Evolutionary conservation across 257 asterid species (phyloP).

Genomic region (Solanum medicagineum): DNA sequence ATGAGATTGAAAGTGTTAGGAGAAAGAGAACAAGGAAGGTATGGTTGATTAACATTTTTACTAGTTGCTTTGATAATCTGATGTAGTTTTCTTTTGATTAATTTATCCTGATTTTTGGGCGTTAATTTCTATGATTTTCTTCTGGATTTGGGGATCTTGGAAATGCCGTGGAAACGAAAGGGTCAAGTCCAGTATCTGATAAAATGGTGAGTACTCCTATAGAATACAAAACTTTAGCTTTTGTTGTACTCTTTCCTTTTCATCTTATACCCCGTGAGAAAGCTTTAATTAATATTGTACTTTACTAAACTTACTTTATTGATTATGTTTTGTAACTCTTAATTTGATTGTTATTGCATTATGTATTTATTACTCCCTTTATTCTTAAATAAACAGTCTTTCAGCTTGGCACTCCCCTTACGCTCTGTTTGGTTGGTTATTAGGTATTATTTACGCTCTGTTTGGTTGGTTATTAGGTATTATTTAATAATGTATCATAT

Average conservation of each 20-base stretch:
- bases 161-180: conserved; percentile 38
- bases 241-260: neutral
- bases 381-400: no score
- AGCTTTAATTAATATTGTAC: neutral
- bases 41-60: neutral
- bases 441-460: no score
- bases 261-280: neutral
- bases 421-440: no score
- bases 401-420: no score
- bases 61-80: neutral
- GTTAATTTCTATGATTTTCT: conserved; percentile 9
- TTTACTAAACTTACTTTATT: neutral
- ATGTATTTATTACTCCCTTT: no score
- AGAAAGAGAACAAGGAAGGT: conserved; percentile 21
- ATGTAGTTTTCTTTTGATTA: neutral
- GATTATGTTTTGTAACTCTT: neutral
- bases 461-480: no score
- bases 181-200: conserved; percentile 80
- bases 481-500: no score
- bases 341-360: neutral
- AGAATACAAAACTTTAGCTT: neutral
- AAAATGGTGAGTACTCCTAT: conserved; percentile 48
- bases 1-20: conserved; percentile 25
- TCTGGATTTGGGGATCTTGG: conserved; percentile 13
- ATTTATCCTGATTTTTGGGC: neutral